Evolutionary conservation across 768 basidiomycete species (phyloP), one percentile per base, ranked within the genome.

Genomic region (Dioszegia aurantiaca): DNA sequence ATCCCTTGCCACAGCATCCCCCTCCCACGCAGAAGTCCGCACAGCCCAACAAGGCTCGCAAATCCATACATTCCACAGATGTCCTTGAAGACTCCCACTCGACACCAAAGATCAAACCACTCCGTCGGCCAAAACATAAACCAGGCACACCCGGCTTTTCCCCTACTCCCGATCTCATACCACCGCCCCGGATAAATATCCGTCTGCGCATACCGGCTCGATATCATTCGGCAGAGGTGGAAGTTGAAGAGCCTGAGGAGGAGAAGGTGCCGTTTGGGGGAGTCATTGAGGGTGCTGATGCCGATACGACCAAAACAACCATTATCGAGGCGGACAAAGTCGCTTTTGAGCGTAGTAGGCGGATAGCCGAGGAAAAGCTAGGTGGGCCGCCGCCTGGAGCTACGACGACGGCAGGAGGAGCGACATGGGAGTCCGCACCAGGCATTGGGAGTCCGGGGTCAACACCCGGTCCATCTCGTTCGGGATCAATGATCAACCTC

Each of bases 201-300:
- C 51, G 69, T 2, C 51, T 72, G 26, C 51, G 63, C 9, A 47
- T 72, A 17, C 64, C 68, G 1, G 54, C 54, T 19, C 55, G 58
- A 26, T 45, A 43, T 27, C n/a, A 84, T 70, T 85, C 85, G 39
- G 81, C 82, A 17, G 87, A 89, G 39, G 81, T 82, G 17, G 87
- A 89, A 28, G 69, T 75, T 16, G 75, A 72, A 23, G 63, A 59
- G 9, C 68, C 66, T 27, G 72, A 68, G 43, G 72, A 76, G 41
- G 80, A 80, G 39, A 85, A 86, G 24, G 65, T 75, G n/a, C 80
- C 91, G 48, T 97, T 93, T 69, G 92, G 95, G 45, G 92, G 91
- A 21, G 81, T 94, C 39, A 80, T 98, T 33, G 77, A 75, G 14
- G 76, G 80, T 1, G 80, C 80, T 17, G 87, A 94, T 55, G 83